phyloP scores from a whole-genome alignment of 805 yeast species.

The Cyberlindnera petersonii region DNA sequence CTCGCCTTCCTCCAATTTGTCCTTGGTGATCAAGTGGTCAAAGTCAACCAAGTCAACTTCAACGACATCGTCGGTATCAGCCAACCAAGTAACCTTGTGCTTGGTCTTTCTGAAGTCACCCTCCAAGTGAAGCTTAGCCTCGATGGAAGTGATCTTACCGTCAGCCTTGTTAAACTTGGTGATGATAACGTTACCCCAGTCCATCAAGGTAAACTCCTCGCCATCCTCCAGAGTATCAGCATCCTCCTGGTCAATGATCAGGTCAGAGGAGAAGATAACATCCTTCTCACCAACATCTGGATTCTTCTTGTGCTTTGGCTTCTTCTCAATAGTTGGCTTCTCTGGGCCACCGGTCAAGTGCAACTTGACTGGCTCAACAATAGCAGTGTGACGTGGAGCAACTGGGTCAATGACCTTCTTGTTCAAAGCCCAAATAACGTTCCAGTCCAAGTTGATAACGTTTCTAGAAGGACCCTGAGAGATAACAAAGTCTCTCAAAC shows the following conservation, averaged over 20 bases:
- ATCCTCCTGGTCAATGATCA: conserved; percentile 84
- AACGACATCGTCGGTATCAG: conserved; percentile 69
- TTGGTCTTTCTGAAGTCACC: conserved; percentile 97
- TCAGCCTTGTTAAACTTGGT: conserved; percentile 64
- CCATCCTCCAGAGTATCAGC: conserved; percentile 68
- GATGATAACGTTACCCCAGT: conserved; percentile 94
- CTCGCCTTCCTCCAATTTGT: conserved; percentile 91
- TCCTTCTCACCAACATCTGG: conserved; percentile 83
- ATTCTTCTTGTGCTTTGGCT: conserved; percentile 94
- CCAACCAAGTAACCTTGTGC: conserved; percentile 93
- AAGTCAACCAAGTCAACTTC: conserved; percentile 82
- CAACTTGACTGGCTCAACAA: conserved; percentile 69
- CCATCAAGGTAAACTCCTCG: conserved; percentile 97
- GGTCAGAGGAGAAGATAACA: conserved; percentile 59
- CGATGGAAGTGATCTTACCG: conserved; percentile 54
- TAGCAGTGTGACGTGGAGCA: conserved; percentile 93
- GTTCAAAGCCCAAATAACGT: conserved; percentile 94
- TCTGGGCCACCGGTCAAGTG: conserved; percentile 67
- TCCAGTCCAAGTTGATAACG: conserved; percentile 96
- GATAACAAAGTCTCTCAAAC: conserved; percentile 86
- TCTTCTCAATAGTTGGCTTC: conserved; percentile 58
- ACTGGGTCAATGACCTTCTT: conserved; percentile 95
- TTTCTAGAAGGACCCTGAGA: conserved; percentile 98
- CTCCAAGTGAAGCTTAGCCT: conserved; percentile 79
- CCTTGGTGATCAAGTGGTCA: conserved; percentile 93